Base-by-base conservation (phyloP, 768 basidiomycete species). In the Lyophyllum decastes region DNA sequence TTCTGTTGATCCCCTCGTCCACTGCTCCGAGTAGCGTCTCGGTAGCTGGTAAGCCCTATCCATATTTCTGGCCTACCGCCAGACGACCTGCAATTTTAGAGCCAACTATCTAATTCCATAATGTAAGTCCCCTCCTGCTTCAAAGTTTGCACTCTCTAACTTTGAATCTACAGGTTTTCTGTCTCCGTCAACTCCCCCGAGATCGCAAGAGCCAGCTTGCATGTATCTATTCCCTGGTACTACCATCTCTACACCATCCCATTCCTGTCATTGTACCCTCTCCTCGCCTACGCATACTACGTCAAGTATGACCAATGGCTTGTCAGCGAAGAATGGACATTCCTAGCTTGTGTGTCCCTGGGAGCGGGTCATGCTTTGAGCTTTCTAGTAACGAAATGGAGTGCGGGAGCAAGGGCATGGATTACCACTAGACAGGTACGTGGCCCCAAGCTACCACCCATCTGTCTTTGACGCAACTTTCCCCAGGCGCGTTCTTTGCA, bases 261-360 rank as follows among this genome's bases (percentile, higher is more conserved):
- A 0, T 92, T 92, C 66, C 78, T 94, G n/a, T 83, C 81, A 0
- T 76, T 94, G 49, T 94, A 94, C 61, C 92, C 92, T 0, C 70
- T 94, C 27, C 82, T 92, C 27, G 91, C 90, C 24, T 97, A 96
- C 71, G 89, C 95, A 21, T 98, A 98, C 78, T 92, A 89, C 66
- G 72, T 94, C 73, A 88, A 83, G 72, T 97, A 98, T 72, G 92
- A 96, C 66, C 76, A 87, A 60, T 97, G 92, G 90, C 77, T 98
- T 54, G 82, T 88, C 67, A 92, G 91, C 56, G 94, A 96, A 74
- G 96, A 98, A 71, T 98, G 95, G 95, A 96, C 97, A 0, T 99
- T 98, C 70, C 83, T 98, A 21, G 92, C 90, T 35, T 94, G 90
- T 62, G 89, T 95, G 14, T 74, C 86, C 2, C 82, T 99, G 8